phyloP scores from a whole-genome alignment of 345 rosid species.

The Ailanthus altissimus region DNA sequence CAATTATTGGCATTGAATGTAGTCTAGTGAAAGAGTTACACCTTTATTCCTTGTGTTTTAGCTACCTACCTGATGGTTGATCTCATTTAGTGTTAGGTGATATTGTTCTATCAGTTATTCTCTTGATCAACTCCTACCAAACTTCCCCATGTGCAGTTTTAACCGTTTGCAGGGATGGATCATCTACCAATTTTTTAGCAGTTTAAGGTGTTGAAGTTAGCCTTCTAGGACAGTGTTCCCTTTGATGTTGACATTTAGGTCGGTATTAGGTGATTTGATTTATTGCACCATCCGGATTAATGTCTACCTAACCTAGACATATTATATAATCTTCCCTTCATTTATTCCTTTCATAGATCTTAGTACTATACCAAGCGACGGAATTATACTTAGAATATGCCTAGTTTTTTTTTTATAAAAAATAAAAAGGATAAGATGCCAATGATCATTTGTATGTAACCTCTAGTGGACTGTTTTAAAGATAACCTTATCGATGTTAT shows the following conservation, averaged over 20 bases:
- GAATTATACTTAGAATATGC: conserved; percentile 8
- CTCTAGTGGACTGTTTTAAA: not conserved
- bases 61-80: not conserved
- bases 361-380: not conserved
- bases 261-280: conserved; percentile 1
- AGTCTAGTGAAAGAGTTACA: not conserved
- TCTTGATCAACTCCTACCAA: not conserved
- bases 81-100: not conserved
- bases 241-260: not conserved
- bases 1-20: not conserved
- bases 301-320: conserved; percentile 1
- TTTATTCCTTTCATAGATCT: not conserved
- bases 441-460: too few relatives aligned
- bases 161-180: not conserved
- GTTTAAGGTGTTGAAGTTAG: not conserved
- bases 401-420: not conserved
- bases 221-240: not conserved
- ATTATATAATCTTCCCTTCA: not conserved
- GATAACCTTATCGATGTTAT: not conserved
- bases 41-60: not conserved
- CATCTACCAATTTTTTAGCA: not conserved
- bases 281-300: not conserved
- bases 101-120: not conserved
- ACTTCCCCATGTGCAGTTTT: not conserved
- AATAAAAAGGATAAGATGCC: not conserved